Percentiles rank a stretch among this genome's conserved stretches.
These are phyloP conservation scores for Botryosphaeria agaves DNA, from an alignment of 2,329 filamentous ascomycete species.

Conservation along the genomic window DNA sequence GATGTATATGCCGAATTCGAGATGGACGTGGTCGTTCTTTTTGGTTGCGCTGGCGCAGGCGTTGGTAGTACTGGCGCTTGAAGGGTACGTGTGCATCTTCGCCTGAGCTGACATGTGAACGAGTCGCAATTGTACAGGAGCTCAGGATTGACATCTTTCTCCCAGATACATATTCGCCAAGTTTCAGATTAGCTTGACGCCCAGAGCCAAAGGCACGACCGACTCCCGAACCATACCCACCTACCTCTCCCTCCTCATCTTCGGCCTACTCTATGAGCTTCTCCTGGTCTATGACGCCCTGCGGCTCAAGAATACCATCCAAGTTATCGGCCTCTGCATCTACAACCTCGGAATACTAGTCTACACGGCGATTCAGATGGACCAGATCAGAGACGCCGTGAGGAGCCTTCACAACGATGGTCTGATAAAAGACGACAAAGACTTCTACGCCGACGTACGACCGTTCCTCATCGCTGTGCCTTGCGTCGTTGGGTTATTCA, in stretches of 20 bases:
- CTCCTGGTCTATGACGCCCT: conserved; percentile 86
- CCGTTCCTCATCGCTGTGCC: conserved; percentile 77
- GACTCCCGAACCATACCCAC: conserved; percentile 62
- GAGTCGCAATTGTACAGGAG: conserved; percentile 1
- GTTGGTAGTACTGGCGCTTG: conserved; percentile 61
- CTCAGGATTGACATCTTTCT: background rate
- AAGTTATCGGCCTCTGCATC: conserved; percentile 85
- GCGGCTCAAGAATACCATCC: conserved; percentile 92
- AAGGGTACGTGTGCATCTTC: conserved; percentile 47
- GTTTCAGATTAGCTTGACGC: conserved; percentile 49
- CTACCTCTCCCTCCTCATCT: conserved; percentile 91
- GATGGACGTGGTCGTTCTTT: conserved; percentile 82
- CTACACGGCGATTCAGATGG: conserved; percentile 83
- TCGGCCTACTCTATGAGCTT: conserved; percentile 86
- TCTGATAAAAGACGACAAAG: conserved; percentile 17
- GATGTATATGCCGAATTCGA: conserved; percentile 65
- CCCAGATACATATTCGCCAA: conserved; percentile 72
- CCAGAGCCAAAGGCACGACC: conserved; percentile 18
- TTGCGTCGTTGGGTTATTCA: conserved; percentile 61
- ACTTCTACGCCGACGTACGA: conserved; percentile 52
- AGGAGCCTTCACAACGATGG: conserved; percentile 23
- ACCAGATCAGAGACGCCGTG: conserved; percentile 71
- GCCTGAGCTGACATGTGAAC: background rate
- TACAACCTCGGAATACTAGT: conserved; percentile 85
- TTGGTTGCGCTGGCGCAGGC: conserved; percentile 58